Base-by-base conservation (phyloP, 2,329 filamentous ascomycete species). In the Aspergillus bombycis region DNA sequence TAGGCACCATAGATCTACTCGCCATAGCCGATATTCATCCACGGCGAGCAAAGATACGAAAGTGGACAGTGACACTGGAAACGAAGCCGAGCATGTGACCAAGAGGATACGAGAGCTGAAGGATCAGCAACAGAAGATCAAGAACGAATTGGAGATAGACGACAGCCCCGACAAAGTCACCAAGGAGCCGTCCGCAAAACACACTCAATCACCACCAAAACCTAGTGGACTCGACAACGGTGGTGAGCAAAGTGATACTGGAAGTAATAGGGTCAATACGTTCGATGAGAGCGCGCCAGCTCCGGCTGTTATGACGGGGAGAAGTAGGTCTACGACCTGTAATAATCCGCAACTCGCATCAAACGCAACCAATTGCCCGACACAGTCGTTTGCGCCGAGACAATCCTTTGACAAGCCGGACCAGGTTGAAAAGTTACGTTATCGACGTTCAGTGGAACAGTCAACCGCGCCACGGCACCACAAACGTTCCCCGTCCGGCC, bases 231-330 rank as follows among this genome's bases (percentile, higher is more conserved):
- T 52, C 36, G 32, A 30, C 48, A 6, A 52, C 10, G 28, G 48
- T n/a, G 14, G 16, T 26, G 46, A 28, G 26, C 26, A 32, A 32
- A 52, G 53, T 38, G 55, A 38, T 11, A 54, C 46, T 28, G 55
- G n/a, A 26, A 34, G 21, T 12, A 30, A 26, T 52, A 65, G 63
- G 23, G 62, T 26, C 38, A 54, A 57, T 46, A 54, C n/a, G 12
- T 64, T 65, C 28, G 71, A 91, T 26, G 89, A 91, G 21, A 88
- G 88, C 16, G 91, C 91, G 0, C 90, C 91, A 1, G 90, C 87
- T 21, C 90, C 91, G 0, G 84, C 89, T 1, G 84, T 93, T 9
- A 84, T 88, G 19, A 90, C 90, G 65, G 84, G 88, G 19, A 72
- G 84, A 81, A 72, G 66, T 75, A 84, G 70, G 53, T 67, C 68